These are phyloP conservation scores for Picea abies DNA, from an alignment of 83 land plant genomes.

Conservation along the genomic window DNA sequence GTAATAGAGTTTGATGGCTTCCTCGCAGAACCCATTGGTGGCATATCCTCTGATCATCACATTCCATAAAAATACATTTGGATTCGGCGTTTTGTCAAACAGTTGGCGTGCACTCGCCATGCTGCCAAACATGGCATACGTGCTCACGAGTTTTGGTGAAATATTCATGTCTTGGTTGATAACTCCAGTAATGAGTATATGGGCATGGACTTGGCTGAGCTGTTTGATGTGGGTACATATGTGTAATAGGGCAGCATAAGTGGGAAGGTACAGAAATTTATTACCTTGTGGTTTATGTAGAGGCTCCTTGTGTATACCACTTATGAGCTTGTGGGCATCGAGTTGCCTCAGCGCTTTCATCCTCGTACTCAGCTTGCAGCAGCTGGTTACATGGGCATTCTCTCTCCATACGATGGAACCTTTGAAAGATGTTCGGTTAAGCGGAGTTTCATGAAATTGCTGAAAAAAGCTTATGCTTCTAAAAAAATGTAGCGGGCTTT, in stretches of 20 bases:
- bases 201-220: conserved; percentile 10
- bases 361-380: too few relatives aligned
- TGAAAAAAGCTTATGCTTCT: too few relatives aligned
- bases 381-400: too few relatives aligned
- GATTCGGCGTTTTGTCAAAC: not conserved
- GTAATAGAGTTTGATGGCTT: conserved; percentile 18
- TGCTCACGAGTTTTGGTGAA: conserved; percentile 2
- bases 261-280: too few relatives aligned
- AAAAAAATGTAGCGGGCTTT: too few relatives aligned
- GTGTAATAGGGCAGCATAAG: not conserved
- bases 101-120: not conserved
- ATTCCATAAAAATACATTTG: conserved; percentile 23
- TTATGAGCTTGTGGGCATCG: too few relatives aligned
- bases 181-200: not conserved
- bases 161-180: not conserved
- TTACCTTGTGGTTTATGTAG: too few relatives aligned
- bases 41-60: conserved; percentile 26
- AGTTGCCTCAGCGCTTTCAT: too few relatives aligned
- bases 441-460: too few relatives aligned
- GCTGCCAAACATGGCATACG: not conserved
- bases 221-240: not conserved
- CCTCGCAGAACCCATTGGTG: conserved; percentile 4
- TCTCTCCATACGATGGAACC: too few relatives aligned
- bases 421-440: too few relatives aligned
- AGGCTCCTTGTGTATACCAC: too few relatives aligned